Base-by-base conservation (phyloP, 2,329 filamentous ascomycete genomes). In the Elsinoe fawcettii region DNA sequence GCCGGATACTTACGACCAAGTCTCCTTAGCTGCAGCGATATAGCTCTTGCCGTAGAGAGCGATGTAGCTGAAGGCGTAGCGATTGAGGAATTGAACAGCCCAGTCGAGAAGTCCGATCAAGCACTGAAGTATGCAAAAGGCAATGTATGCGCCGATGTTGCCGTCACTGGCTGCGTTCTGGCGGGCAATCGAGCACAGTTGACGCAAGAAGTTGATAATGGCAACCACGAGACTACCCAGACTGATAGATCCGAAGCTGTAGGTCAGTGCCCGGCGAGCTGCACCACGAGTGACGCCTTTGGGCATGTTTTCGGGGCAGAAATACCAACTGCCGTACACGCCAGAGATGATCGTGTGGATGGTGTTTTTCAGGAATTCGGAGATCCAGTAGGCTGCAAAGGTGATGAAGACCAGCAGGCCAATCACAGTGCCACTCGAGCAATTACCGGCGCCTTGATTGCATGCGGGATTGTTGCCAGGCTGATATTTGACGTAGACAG, bases 261-360 rank as follows among this genome's bases (percentile, higher is more conserved):
- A 93, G 1, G 92, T 96, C 60, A 93, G 77, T 0, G 90, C 83
- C 12, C 92, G 83, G 64, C 82, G 85, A 62, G 93, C 80, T 0
- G 92, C 88, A n/a, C 89, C 88, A 11, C 90, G 82, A 0, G 92
- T 96, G 0, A 89, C 85, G 9, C 84, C 84, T 61, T 81, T 84
- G 27, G 91, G 90, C 66, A 89, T 87, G 57, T 81, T 80, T 25
- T 80, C 74, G 6, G 77, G 73, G 63, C 82, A 86, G 69, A 95
- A 96, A 74, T 95, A 97, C 92, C 92, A 97, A 0, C 87, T 86
- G 1, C 90, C 91, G 65, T 95, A 96, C 0, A 96, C 85, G 0
- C 92, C 91, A 0, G 90, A 87, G 59, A 96, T 87, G 22, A 84
- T 90, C 1, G 86, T 87, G 69, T 97, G 90, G 47, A 96, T 88